phyloP scores from a whole-genome alignment of 176 grass and related monocot species.

The Cocos nucifera region DNA sequence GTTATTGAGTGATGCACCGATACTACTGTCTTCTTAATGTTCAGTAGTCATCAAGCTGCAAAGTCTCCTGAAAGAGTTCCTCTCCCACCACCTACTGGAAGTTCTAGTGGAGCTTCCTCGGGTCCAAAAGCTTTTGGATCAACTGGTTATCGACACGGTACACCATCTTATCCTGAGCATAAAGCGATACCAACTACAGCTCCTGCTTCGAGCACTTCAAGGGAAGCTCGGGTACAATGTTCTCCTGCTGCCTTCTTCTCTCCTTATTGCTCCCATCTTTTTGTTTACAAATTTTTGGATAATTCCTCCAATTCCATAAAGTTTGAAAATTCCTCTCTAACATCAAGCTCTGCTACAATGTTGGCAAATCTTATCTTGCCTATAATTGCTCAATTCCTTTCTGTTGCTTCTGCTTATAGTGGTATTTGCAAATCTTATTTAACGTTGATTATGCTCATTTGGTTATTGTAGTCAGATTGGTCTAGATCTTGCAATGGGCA shows the following conservation, averaged over 20 bases:
- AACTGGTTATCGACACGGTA: slow-evolving; percentile 25
- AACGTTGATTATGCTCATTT: no score
- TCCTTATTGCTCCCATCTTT: neutral
- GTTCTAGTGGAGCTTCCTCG: slow-evolving; percentile 24
- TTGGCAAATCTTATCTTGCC: no score
- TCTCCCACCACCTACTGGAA: slow-evolving; percentile 63
- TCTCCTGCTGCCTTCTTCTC: slow-evolving; percentile 11
- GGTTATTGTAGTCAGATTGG: no score
- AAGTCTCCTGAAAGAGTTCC: slow-evolving; percentile 53
- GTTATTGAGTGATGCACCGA: slow-evolving; percentile 2
- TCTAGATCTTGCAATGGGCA: no score
- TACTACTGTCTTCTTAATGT: slow-evolving; percentile 21
- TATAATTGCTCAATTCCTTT: no score
- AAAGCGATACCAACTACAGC: slow-evolving; percentile 27
- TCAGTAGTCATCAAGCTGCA: slow-evolving; percentile 32
- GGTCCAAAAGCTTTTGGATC: slow-evolving; percentile 25
- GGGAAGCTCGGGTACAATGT: slow-evolving; percentile 37
- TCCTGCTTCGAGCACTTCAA: slow-evolving; percentile 24
- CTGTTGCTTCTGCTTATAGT: no score
- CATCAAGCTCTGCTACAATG: no score
- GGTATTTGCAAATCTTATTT: no score
- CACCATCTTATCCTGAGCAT: slow-evolving; percentile 26
- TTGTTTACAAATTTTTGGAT: neutral
- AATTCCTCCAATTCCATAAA: neutral
- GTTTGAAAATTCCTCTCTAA: neutral